These are phyloP conservation scores for Penicillium samsonianum DNA, from an alignment of 495 filamentous ascomycete species.

Conservation along the genomic window DNA sequence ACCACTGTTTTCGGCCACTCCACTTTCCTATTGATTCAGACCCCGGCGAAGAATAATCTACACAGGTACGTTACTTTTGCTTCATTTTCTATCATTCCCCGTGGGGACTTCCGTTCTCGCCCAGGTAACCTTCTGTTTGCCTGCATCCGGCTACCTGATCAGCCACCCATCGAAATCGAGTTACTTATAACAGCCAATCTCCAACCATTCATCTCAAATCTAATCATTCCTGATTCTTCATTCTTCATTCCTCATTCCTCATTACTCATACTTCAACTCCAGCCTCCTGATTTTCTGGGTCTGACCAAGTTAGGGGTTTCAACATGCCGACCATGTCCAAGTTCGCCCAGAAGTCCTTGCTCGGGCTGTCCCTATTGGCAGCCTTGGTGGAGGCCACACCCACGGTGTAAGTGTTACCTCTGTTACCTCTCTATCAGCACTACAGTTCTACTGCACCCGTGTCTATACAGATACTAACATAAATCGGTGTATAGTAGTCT, in stretches of 20 bases:
- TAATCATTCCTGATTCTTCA: slow-evolving; percentile 26
- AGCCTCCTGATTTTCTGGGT: slow-evolving; percentile 25
- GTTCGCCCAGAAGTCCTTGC: slow-evolving; percentile 33
- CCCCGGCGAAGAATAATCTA: slow-evolving; percentile 18
- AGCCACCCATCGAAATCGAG: slow-evolving; percentile 18
- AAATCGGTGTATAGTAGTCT: slow-evolving; percentile 29
- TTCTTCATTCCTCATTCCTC: slow-evolving; percentile 19
- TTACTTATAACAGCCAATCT: slow-evolving; percentile 43
- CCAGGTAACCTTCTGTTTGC: slow-evolving; percentile 1
- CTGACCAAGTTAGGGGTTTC: slow-evolving; percentile 19
- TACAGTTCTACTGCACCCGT: not conserved
- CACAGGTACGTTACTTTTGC: slow-evolving; percentile 17
- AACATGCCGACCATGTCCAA: slow-evolving; percentile 40
- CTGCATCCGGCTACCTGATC: slow-evolving; percentile 22
- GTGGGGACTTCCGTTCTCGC: slow-evolving; percentile 19
- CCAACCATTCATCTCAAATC: slow-evolving; percentile 35
- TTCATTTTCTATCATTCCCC: not conserved
- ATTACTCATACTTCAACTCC: slow-evolving; percentile 29
- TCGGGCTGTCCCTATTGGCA: slow-evolving; percentile 38
- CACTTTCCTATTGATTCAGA: slow-evolving; percentile 6
- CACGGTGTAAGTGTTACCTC: slow-evolving; percentile 35
- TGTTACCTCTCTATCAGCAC: slow-evolving; percentile 6
- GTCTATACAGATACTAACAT: slow-evolving; percentile 9
- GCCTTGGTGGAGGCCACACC: slow-evolving; percentile 38
- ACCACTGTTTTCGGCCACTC: slow-evolving; percentile 25